Evolutionary conservation across 805 yeast genomes (phyloP).

Genomic region (Hemisphaericaspora nanyangensis): DNA sequence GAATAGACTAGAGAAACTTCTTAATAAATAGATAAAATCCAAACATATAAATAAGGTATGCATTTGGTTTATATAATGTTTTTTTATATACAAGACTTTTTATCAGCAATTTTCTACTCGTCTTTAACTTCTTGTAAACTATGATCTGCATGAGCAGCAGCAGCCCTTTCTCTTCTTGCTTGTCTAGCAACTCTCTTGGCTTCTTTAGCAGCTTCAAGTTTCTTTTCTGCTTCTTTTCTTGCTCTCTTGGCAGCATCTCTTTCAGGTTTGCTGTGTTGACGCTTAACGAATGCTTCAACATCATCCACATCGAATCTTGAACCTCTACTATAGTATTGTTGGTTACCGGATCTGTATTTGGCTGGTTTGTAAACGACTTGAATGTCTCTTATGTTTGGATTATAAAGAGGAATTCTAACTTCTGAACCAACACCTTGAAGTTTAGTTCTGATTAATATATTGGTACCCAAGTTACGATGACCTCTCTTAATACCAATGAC

Average conservation of each 20-base stretch:
- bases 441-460: constrained; percentile 78
- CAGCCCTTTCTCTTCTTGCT: background rate
- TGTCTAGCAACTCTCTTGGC: background rate
- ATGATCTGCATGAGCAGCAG: background rate
- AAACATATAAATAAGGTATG: too few relatives aligned
- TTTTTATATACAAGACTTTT: background rate
- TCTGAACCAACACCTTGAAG: constrained; percentile 84
- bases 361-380: constrained; percentile 75
- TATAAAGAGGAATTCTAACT: constrained; percentile 71
- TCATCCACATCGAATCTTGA: constrained; percentile 71
- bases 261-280: constrained; percentile 8
- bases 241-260: constrained; percentile 8
- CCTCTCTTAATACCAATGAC: constrained; percentile 70
- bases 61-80: too few relatives aligned
- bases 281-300: constrained; percentile 42
- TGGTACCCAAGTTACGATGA: constrained; percentile 60
- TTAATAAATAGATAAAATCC: too few relatives aligned
- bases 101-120: background rate
- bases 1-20: constrained; percentile 12
- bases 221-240: background rate
- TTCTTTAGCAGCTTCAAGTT: background rate
- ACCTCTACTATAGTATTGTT: constrained; percentile 86
- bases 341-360: constrained; percentile 70
- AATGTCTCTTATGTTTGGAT: constrained; percentile 71
- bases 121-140: too few relatives aligned